These are phyloP conservation scores for Penicillium digitatum DNA, from an alignment of 2,329 filamentous ascomycete genomes.

Conservation along the genomic window DNA sequence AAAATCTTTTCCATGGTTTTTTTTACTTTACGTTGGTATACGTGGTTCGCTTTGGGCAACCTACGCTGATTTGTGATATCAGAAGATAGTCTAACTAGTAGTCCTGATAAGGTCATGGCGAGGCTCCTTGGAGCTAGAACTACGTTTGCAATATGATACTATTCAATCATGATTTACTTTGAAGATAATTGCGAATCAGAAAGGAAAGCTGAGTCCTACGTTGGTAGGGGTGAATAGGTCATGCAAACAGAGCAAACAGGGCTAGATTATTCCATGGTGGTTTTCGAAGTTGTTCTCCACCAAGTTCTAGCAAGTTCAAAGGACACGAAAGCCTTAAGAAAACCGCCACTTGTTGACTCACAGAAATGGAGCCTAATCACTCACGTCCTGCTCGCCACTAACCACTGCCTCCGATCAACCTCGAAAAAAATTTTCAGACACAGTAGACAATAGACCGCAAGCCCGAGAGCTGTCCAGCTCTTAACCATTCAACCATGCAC, in stretches of 20 bases:
- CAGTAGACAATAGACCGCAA: not conserved
- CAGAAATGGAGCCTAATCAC: not conserved
- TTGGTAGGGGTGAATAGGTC: not conserved
- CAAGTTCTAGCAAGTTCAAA: not conserved
- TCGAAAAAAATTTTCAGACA: not conserved
- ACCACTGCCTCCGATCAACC: not conserved
- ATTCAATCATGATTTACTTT: not conserved
- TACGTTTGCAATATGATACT: not conserved
- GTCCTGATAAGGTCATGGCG: not conserved
- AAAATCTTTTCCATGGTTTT: no score
- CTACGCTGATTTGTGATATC: no score
- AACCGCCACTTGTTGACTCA: conserved; percentile 5
- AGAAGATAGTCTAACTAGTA: no score
- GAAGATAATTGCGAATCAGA: not conserved
- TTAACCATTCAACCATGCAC: conserved; percentile 19
- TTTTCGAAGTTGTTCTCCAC: conserved; percentile 2
- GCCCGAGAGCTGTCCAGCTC: not conserved
- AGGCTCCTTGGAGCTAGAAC: not conserved
- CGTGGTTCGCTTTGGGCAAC: no score
- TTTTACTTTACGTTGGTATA: no score
- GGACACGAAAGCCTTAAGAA: conserved; percentile 4
- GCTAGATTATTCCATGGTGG: not conserved
- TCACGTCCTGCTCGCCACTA: not conserved
- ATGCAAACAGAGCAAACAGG: conserved; percentile 4
- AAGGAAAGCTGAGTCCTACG: not conserved